Conservation (phyloP, 768 basidiomycete genomes). For the Sarcomyxa edulis region DNA sequence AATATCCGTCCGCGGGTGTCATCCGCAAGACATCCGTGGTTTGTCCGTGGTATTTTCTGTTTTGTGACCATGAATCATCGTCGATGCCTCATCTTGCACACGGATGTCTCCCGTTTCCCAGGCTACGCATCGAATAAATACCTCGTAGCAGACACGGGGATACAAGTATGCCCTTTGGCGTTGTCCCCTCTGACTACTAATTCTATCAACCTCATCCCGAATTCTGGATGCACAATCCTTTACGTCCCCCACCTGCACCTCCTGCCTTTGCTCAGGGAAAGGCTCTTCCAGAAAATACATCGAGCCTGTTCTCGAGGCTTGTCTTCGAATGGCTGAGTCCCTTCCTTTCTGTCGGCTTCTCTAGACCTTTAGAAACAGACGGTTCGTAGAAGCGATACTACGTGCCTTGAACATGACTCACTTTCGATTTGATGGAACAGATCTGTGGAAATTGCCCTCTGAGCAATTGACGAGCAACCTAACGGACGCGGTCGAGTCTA, state of each 20-base stretch:
- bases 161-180: too few species aligned
- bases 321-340: slow-evolving; percentile 49
- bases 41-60: too few species aligned
- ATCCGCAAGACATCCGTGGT: too few species aligned
- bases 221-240: slow-evolving; percentile 13
- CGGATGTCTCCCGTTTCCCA: too few species aligned
- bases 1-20: too few species aligned
- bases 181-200: too few species aligned
- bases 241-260: slow-evolving; percentile 15
- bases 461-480: slow-evolving; percentile 29
- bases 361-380: slow-evolving; percentile 50
- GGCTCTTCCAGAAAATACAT: slow-evolving; percentile 17
- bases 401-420: background rate
- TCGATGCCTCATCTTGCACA: too few species aligned
- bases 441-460: slow-evolving; percentile 48
- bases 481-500: slow-evolving; percentile 35
- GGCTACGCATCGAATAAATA: too few species aligned
- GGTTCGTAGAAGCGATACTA: slow-evolving; percentile 25
- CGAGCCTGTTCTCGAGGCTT: slow-evolving; percentile 43
- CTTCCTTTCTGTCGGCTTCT: slow-evolving; percentile 51
- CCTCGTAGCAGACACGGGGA: too few species aligned
- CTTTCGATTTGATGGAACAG: slow-evolving; percentile 26
- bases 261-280: slow-evolving; percentile 16
- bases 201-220: too few species aligned
- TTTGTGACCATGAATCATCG: too few species aligned